phyloP scores from a whole-genome alignment of 495 filamentous ascomycete genomes.

The Penicillium alfredii region DNA sequence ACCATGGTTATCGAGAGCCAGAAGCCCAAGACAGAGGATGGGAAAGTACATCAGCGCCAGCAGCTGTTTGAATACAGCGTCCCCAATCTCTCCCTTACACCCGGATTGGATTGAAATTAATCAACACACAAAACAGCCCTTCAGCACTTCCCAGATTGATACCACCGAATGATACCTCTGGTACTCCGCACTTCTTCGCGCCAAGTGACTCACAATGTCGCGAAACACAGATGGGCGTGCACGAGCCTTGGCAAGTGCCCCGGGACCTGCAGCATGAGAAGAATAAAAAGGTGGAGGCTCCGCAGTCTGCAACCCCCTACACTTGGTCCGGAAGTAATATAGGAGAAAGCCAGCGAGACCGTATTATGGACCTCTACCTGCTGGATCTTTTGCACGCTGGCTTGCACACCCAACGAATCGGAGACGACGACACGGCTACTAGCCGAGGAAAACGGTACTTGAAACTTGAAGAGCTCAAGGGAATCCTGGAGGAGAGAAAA shows the following conservation, averaged over 20 bases:
- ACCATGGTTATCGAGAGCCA: not conserved
- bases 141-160: no score
- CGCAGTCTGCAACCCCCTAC: slow-evolving; percentile 9
- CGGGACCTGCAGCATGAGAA: not conserved
- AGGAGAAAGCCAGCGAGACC: not conserved
- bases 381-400: slow-evolving; percentile 15
- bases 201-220: no score
- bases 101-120: no score
- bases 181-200: no score
- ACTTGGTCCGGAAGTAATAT: slow-evolving; percentile 11
- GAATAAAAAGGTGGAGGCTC: not conserved
- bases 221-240: no score
- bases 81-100: no score
- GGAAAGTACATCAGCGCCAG: not conserved
- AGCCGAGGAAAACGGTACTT: slow-evolving; percentile 9
- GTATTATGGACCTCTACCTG: slow-evolving; percentile 10
- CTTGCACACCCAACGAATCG: not conserved
- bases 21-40: not conserved
- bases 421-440: not conserved
- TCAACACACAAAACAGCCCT: not conserved
- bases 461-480: slow-evolving; percentile 23
- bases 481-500: slow-evolving; percentile 15
- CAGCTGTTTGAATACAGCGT: not conserved
- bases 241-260: not conserved
- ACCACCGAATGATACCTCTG: no score